These are phyloP conservation scores for Phylloporus arenicola DNA, from an alignment of 768 basidiomycete species.

Conservation along the genomic window DNA sequence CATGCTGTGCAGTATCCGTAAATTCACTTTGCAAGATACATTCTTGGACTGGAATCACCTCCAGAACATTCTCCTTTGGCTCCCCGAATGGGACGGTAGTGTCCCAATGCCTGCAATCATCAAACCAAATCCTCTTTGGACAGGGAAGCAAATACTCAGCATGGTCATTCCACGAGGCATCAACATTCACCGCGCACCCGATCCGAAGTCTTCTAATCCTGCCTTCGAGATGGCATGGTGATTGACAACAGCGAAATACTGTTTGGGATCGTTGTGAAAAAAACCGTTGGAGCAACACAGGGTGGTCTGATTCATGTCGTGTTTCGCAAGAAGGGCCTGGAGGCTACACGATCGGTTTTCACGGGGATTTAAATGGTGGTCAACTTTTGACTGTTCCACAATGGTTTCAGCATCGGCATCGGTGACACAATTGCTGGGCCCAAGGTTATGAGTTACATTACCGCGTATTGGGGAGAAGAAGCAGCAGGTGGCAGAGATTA, in stretches of 20 bases:
- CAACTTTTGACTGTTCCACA: conserved; percentile 98
- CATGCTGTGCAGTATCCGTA: conserved; percentile 94
- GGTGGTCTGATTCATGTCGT: conserved; percentile 95
- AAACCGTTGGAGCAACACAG: conserved; percentile 94
- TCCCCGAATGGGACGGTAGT: conserved; percentile 94
- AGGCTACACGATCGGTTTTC: conserved; percentile 84
- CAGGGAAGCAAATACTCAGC: conserved; percentile 93
- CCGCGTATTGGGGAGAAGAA: conserved; percentile 79
- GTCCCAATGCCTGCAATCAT: conserved; percentile 91
- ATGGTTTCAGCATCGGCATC: conserved; percentile 98
- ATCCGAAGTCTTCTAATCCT: conserved; percentile 74
- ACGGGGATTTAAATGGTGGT: conserved; percentile 92
- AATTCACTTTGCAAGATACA: conserved; percentile 92
- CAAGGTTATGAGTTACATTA: conserved; percentile 83
- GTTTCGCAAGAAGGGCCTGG: conserved; percentile 95
- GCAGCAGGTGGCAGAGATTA: conserved; percentile 67
- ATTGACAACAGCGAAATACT: conserved; percentile 96
- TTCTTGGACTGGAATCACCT: conserved; percentile 95
- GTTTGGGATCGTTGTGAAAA: conserved; percentile 96
- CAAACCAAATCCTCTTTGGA: too few species aligned
- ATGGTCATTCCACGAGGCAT: conserved; percentile 92
- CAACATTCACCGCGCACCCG: conserved; percentile 81
- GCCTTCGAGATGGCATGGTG: conserved; percentile 91
- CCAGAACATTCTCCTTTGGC: conserved; percentile 97
- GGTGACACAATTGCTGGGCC: conserved; percentile 96